Conservation (phyloP, 805 yeast genomes). For the Monosporozyma solicola region DNA sequence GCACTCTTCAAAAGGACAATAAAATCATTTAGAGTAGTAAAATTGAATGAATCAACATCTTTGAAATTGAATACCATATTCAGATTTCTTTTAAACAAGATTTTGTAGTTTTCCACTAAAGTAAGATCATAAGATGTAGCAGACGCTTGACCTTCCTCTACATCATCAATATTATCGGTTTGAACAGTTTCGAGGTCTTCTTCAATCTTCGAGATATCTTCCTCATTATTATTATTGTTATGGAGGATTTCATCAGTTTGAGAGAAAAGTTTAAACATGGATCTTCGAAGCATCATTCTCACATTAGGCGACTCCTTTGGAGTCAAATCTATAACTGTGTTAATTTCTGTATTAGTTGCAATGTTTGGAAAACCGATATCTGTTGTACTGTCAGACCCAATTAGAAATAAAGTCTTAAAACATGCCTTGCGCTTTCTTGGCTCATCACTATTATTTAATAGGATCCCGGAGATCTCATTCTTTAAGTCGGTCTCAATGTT, state of each 20-base stretch:
- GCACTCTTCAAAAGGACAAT: slow-evolving; percentile 22
- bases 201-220: slow-evolving; percentile 3
- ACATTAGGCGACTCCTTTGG: slow-evolving; percentile 34
- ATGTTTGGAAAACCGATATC: slow-evolving; percentile 29
- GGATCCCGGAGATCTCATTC: slow-evolving; percentile 22
- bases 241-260: slow-evolving; percentile 14
- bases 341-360: slow-evolving; percentile 12
- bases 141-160: slow-evolving; percentile 8
- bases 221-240: slow-evolving; percentile 2
- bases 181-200: slow-evolving; percentile 2
- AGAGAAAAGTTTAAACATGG: slow-evolving; percentile 27
- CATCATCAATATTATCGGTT: background rate
- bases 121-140: slow-evolving; percentile 26
- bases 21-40: slow-evolving; percentile 22
- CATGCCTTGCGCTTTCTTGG: slow-evolving; percentile 2
- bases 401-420: slow-evolving; percentile 32
- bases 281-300: slow-evolving; percentile 29
- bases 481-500: slow-evolving; percentile 32
- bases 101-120: slow-evolving; percentile 25
- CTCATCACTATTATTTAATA: slow-evolving; percentile 9
- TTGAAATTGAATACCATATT: slow-evolving; percentile 27
- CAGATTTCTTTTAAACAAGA: slow-evolving; percentile 19
- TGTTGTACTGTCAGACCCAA: slow-evolving; percentile 38
- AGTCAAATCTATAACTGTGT: slow-evolving; percentile 28
- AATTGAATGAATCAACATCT: slow-evolving; percentile 28